These are phyloP conservation scores for Pelargonium myrrhifolium DNA, from an alignment of 441 rosid species.

Conservation along the genomic window DNA sequence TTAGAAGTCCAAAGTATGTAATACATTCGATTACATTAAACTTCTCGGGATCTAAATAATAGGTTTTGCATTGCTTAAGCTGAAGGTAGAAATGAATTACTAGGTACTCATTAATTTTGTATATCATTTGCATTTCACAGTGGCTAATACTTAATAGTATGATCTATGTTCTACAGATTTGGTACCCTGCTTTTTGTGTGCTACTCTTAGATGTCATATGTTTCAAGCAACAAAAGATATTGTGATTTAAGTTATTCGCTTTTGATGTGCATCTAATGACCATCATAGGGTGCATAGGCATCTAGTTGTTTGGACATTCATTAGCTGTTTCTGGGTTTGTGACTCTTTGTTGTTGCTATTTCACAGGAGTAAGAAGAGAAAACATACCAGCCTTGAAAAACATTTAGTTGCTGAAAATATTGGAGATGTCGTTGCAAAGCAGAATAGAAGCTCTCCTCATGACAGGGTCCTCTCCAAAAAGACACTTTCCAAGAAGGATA, in stretches of 20 bases:
- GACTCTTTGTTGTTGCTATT: constrained; percentile 4
- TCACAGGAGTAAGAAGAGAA: constrained; percentile 62
- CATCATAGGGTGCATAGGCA: neutral
- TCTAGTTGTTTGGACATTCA: neutral
- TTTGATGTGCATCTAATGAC: neutral
- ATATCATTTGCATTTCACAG: too few relatives aligned
- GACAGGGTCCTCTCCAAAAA: neutral
- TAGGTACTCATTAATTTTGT: neutral
- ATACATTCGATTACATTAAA: neutral
- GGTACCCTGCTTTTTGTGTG: neutral
- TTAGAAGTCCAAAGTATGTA: constrained; percentile 48
- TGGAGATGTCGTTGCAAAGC: constrained; percentile 21
- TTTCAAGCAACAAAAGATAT: neutral
- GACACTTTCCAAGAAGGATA: constrained; percentile 22
- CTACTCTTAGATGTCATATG: neutral
- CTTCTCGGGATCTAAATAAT: neutral
- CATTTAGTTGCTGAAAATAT: constrained; percentile 23
- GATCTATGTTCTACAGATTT: neutral
- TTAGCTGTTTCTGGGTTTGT: neutral
- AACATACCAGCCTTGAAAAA: constrained; percentile 38
- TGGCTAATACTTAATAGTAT: neutral
- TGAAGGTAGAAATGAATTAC: neutral
- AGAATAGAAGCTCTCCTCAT: constrained; percentile 24
- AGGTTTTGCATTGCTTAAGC: neutral
- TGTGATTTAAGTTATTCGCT: neutral